Evolutionary conservation across 768 basidiomycete genomes (phyloP).

Genomic region (Jaapia argillacea): DNA sequence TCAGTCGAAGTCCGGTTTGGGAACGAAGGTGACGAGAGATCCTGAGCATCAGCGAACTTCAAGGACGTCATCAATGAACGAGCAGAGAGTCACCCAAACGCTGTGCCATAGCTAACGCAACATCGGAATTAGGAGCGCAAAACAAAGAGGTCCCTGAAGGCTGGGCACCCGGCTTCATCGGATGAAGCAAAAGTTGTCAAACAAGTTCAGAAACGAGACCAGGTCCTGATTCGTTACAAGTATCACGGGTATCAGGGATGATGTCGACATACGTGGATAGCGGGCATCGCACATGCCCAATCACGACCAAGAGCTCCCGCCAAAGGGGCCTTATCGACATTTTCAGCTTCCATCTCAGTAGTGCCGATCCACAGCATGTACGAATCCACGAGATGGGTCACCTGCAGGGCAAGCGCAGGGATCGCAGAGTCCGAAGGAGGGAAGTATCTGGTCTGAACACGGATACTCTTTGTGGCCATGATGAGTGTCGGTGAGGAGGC

Average conservation of each 20-base stretch:
- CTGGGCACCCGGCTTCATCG: not conserved
- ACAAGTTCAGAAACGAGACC: too few relatives aligned
- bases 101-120: constrained; percentile 65
- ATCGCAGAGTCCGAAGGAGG: constrained; percentile 37
- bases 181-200: not conserved
- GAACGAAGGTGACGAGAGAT: too few relatives aligned
- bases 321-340: constrained; percentile 24
- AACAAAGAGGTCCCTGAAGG: constrained; percentile 53
- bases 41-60: not conserved
- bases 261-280: constrained; percentile 11
- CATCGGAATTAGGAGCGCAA: constrained; percentile 49
- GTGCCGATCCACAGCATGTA: constrained; percentile 79
- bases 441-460: constrained; percentile 39
- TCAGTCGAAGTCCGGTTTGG: too few relatives aligned
- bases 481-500: not conserved
- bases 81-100: constrained; percentile 58
- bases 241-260: not conserved
- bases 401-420: constrained; percentile 54
- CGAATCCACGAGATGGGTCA: constrained; percentile 57
- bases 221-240: too few relatives aligned
- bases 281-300: constrained; percentile 81
- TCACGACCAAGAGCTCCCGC: constrained; percentile 56
- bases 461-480: constrained; percentile 19
- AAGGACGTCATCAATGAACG: not conserved
- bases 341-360: constrained; percentile 33